phyloP scores from a whole-genome alignment of 176 grass and related monocot species.

The Cocos nucifera region DNA sequence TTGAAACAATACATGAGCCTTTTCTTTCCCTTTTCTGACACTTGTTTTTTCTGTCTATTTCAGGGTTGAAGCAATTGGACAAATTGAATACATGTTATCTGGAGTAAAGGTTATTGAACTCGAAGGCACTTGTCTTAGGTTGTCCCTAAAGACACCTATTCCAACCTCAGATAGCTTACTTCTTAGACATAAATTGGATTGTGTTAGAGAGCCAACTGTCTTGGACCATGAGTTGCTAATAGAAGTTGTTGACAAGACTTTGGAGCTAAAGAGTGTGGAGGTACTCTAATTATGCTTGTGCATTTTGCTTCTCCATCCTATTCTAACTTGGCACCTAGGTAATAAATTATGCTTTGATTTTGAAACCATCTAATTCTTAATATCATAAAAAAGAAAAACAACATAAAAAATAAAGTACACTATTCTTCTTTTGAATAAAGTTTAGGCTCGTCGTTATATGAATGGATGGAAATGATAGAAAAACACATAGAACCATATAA shows the following conservation, averaged over 20 bases:
- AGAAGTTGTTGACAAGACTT: constrained; percentile 55
- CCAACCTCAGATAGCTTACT: constrained; percentile 30
- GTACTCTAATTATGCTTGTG: constrained; percentile 27
- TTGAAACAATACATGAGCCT: too few species aligned
- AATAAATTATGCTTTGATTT: too few species aligned
- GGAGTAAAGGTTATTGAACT: constrained; percentile 51
- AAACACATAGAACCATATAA: too few species aligned
- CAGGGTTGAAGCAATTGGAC: constrained; percentile 37
- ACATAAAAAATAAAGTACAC: too few species aligned
- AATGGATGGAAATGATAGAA: too few species aligned
- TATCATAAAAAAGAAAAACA: too few species aligned
- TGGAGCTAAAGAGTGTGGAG: constrained; percentile 66
- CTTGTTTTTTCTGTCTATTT: constrained; percentile 18
- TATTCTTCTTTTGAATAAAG: too few species aligned
- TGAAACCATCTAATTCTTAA: too few species aligned
- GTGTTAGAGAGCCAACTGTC: constrained; percentile 34
- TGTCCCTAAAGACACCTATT: constrained; percentile 39
- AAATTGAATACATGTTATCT: constrained; percentile 50
- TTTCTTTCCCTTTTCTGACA: constrained; percentile 4
- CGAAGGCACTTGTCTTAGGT: constrained; percentile 49
- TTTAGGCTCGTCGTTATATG: too few species aligned
- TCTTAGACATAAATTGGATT: constrained; percentile 53
- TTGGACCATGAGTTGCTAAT: constrained; percentile 71
- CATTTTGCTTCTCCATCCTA: neutral
- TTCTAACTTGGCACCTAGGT: too few species aligned